Conservation (phyloP, 2,329 filamentous ascomycete genomes). For the Diaporthe destruens region DNA sequence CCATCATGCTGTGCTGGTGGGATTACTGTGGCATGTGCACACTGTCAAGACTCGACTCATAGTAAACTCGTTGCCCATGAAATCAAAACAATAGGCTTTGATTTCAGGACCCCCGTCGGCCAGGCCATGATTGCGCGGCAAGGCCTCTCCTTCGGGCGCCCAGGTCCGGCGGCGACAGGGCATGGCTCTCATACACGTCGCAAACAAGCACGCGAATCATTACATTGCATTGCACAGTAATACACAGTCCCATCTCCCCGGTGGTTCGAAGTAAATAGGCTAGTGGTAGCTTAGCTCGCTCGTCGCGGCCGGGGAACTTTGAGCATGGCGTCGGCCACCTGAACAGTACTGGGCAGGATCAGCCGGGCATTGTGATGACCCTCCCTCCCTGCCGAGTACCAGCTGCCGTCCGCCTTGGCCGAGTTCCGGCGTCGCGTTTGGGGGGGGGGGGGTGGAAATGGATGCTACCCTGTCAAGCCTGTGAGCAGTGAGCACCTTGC, state of each 20-base stretch:
- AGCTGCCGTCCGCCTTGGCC: conserved; percentile 22
- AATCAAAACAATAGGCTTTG: not conserved
- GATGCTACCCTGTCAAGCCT: conserved; percentile 10
- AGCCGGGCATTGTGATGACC: conserved; percentile 30
- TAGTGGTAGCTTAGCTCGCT: too few relatives aligned
- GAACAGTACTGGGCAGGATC: conserved; percentile 7
- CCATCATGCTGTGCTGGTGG: conserved; percentile 9
- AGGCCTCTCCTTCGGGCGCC: not conserved
- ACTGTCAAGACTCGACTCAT: too few relatives aligned
- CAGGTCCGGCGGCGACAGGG: conserved; percentile 9
- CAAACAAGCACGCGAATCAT: conserved; percentile 17
- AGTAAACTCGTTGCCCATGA: not conserved
- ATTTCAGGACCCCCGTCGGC: too few relatives aligned
- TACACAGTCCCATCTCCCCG: too few relatives aligned
- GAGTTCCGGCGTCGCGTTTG: conserved; percentile 30
- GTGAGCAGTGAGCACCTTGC: not conserved
- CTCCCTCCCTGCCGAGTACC: too few relatives aligned
- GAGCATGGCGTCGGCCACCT: not conserved
- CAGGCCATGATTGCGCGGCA: not conserved
- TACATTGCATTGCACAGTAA: too few relatives aligned
- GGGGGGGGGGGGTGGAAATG: not conserved
- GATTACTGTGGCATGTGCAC: not conserved
- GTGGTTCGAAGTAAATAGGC: too few relatives aligned
- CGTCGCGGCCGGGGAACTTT: not conserved
- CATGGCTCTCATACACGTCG: conserved; percentile 16